Conservation (phyloP, 805 yeast species). For the Teunomyces pallodes region DNA sequence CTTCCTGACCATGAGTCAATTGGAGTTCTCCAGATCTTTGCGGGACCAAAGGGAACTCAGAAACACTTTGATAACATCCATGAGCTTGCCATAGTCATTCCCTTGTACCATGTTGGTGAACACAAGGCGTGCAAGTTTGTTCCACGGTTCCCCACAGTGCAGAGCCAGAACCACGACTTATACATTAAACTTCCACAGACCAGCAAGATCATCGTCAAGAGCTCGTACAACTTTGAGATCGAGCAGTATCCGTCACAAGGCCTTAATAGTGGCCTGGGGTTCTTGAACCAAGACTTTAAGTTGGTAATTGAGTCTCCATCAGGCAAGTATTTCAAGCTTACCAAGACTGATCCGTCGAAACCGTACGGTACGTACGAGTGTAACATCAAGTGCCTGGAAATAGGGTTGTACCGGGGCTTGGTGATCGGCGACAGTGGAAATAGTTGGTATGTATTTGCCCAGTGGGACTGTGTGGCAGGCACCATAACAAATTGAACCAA, state of each 20-base stretch:
- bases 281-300: slow-evolving; percentile 45
- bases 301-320: slow-evolving; percentile 81
- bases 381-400: slow-evolving; percentile 61
- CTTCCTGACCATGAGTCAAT: slow-evolving; percentile 66
- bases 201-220: slow-evolving; percentile 52
- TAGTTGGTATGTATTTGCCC: slow-evolving; percentile 87
- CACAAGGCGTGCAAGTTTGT: slow-evolving; percentile 66
- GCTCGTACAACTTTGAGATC: slow-evolving; percentile 63
- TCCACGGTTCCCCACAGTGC: slow-evolving; percentile 68
- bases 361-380: slow-evolving; percentile 59
- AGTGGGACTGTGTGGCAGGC: slow-evolving; percentile 65
- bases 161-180: slow-evolving; percentile 66
- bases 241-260: slow-evolving; percentile 60
- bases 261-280: slow-evolving; percentile 34
- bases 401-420: slow-evolving; percentile 81
- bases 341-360: slow-evolving; percentile 44
- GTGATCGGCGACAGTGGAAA: slow-evolving; percentile 73
- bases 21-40: slow-evolving; percentile 75
- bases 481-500: slow-evolving; percentile 4
- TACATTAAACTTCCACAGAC: slow-evolving; percentile 87
- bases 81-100: slow-evolving; percentile 70
- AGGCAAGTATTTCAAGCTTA: slow-evolving; percentile 67
- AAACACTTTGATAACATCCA: slow-evolving; percentile 56
- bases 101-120: slow-evolving; percentile 69
- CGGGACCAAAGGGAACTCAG: slow-evolving; percentile 62